Conservation (phyloP, 116 monocot species). For the Thalassia testudinum region DNA sequence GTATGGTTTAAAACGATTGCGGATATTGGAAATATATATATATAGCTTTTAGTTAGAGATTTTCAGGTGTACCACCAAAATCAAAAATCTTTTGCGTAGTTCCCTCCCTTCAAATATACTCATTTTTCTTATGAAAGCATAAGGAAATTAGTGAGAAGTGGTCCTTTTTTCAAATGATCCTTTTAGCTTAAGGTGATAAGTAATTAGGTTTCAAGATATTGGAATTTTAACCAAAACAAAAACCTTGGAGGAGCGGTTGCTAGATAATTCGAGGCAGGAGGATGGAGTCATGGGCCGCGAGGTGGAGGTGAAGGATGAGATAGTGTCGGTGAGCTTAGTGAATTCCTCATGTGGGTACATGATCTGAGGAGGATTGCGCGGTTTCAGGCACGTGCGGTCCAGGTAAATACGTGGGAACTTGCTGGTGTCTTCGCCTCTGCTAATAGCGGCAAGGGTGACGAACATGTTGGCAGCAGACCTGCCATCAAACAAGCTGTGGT, state of each 20-base stretch:
- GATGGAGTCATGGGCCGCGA: slow-evolving; percentile 10
- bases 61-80: too few relatives aligned
- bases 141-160: too few relatives aligned
- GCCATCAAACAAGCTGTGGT: slow-evolving; percentile 74
- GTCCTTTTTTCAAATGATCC: too few relatives aligned
- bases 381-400: slow-evolving; percentile 46
- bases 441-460: slow-evolving; percentile 33
- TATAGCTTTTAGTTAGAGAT: too few relatives aligned
- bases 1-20: too few relatives aligned
- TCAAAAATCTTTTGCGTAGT: too few relatives aligned
- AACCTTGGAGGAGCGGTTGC: slow-evolving; percentile 12
- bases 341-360: slow-evolving; percentile 57
- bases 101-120: too few relatives aligned
- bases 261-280: slow-evolving; percentile 5
- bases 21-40: too few relatives aligned
- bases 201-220: too few relatives aligned
- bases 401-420: slow-evolving; percentile 8
- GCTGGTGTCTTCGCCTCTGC: slow-evolving; percentile 17
- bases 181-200: too few relatives aligned
- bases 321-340: slow-evolving; percentile 17
- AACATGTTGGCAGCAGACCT: slow-evolving; percentile 59
- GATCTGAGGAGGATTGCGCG: slow-evolving; percentile 50
- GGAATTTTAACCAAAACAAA: too few relatives aligned
- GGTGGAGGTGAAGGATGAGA: slow-evolving; percentile 33
- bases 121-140: too few relatives aligned